phyloP scores from a whole-genome alignment of 768 basidiomycete genomes.

The Asterophora lycoperdoides region DNA sequence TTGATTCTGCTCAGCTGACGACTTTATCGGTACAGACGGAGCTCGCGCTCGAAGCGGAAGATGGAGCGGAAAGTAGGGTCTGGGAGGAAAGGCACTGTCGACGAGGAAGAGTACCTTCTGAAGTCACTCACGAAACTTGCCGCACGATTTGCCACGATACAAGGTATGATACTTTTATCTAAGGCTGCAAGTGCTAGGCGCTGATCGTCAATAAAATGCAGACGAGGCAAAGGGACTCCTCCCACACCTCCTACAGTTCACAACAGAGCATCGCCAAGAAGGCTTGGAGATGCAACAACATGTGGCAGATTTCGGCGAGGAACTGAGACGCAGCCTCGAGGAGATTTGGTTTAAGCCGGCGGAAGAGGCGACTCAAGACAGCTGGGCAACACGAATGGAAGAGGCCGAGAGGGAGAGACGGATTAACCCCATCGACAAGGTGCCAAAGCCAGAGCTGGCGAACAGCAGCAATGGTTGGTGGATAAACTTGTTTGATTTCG shows the following conservation, averaged over 20 bases:
- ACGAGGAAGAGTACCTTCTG: constrained; percentile 93
- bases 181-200: neutral
- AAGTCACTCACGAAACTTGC: constrained; percentile 77
- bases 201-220: constrained; percentile 23
- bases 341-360: constrained; percentile 58
- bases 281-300: constrained; percentile 61
- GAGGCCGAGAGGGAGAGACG: constrained; percentile 44
- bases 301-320: constrained; percentile 50
- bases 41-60: constrained; percentile 80
- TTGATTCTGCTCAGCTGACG: neutral
- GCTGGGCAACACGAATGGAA: constrained; percentile 53
- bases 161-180: constrained; percentile 41
- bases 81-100: constrained; percentile 90
- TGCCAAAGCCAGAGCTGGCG: constrained; percentile 46
- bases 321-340: constrained; percentile 53
- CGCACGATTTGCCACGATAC: constrained; percentile 52
- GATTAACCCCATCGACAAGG: constrained; percentile 47
- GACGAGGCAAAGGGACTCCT: constrained; percentile 66
- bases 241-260: constrained; percentile 73
- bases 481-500: constrained; percentile 37
- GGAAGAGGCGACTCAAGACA: constrained; percentile 32
- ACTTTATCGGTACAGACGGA: constrained; percentile 42
- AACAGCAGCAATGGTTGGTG: constrained; percentile 35
- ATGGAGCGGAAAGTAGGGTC: constrained; percentile 83
- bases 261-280: constrained; percentile 61